Evolutionary conservation across 2,329 filamentous ascomycete genomes (phyloP).

Genomic region (Tolypocladium tropicale): DNA sequence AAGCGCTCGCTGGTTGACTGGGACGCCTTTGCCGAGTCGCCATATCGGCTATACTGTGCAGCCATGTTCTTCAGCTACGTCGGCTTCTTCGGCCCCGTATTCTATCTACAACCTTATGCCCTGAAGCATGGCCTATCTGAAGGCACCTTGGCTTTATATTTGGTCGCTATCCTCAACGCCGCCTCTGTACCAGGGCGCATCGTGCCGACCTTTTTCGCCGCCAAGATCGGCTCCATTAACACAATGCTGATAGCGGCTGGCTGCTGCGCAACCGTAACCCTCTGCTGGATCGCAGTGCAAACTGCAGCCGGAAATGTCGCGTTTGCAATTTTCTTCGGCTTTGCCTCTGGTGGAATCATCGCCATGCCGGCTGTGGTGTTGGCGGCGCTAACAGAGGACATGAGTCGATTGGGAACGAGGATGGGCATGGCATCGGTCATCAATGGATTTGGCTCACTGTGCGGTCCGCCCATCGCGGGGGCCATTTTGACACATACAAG

Average conservation of each 20-base stretch:
- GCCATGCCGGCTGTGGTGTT: constrained; percentile 31
- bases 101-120: constrained; percentile 34
- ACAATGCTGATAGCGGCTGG: constrained; percentile 24
- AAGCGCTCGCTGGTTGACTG: constrained; percentile 1
- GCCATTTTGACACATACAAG: constrained; percentile 15
- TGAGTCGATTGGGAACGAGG: constrained; percentile 28
- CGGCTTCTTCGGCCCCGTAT: constrained; percentile 28
- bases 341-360: constrained; percentile 34
- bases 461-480: constrained; percentile 28
- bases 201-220: constrained; percentile 32
- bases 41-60: constrained; percentile 20
- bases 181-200: constrained; percentile 38
- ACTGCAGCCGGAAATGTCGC: constrained; percentile 25
- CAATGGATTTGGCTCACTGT: constrained; percentile 23
- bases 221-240: constrained; percentile 29
- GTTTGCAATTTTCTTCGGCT: constrained; percentile 34
- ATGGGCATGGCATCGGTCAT: constrained; percentile 31
- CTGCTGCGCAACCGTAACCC: constrained; percentile 22
- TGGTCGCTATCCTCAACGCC: constrained; percentile 41
- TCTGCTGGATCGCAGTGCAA: constrained; percentile 29
- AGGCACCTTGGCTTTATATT: constrained; percentile 27
- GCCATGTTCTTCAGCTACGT: constrained; percentile 23
- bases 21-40: constrained; percentile 9
- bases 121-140: constrained; percentile 19
- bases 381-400: constrained; percentile 28